Evolutionary conservation across 140 eudicot genomes (phyloP), one percentile per base, ranked within the genome.

Genomic region (Stevia rebaudiana): DNA sequence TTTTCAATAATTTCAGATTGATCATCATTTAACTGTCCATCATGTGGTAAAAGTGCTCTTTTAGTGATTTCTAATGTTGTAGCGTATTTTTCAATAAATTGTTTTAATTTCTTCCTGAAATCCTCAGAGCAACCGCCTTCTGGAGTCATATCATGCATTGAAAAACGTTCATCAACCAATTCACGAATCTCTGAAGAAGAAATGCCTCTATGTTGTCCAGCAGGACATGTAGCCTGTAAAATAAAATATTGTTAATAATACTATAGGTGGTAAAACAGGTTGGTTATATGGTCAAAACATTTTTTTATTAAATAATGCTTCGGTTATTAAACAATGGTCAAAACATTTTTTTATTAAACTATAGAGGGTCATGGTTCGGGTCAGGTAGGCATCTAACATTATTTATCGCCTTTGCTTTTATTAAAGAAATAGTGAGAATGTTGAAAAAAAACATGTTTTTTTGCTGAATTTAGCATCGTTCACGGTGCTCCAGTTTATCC

Each of bases 191-290:
- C 95, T 11, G 77, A 65, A 31, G 81, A 53, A 44, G 95, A 76
- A 75, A 88, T 47, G 58, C 87, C 77, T 64, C 24, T 55, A 42
- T 66, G 44, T 36, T 82, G 81, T 39, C 76, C 80, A 57, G 94
- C 88, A 55, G 90, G 95, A 67, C 97, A 94, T 53, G 97, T 89
- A 68, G 97, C 97, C 98, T 92, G 74, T 54, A 36, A 50, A 54
- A 65, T n/a, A 28, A 73, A 63, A n/a, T 22, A 6, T 47, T 0
- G 30, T 46, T 64, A 64, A 19, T 19, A 48, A 17, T 65, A 65
- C 30, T 19, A 48, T 31, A 11, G 8, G 8, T 18, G 28, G 59
- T 46, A 64, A 47, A 46, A 63, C 10, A 16, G 3, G 4, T 4
- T 4, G 24, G 15, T 28, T 31, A 21, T 3, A 11, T 5, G 24